Base-by-base conservation (phyloP, 192 early-diverging fungal species). In the Coemansia guatemalensis region DNA sequence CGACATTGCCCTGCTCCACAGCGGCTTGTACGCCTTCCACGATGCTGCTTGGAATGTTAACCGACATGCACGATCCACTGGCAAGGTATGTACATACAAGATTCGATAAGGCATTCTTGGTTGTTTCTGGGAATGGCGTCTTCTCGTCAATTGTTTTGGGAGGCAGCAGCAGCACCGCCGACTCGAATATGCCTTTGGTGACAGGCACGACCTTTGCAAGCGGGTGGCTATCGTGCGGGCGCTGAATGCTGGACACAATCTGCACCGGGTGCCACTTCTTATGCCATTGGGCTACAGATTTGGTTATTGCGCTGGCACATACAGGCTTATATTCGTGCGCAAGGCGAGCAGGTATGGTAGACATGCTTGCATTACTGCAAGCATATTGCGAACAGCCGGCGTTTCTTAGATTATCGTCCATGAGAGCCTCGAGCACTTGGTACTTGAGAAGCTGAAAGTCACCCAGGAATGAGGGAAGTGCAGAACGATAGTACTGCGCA, bases 151-250 rank as follows among this genome's bases (percentile, higher is more conserved):
- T 29, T 22, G 63, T 18, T 25, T 26, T 32, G 2, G 54, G 51
- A 8, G 75, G 69, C 51, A 78, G 64, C 9, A 69, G 47, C 18
- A 65, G 48, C 59, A 69, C 58, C 14, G 70, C 67, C 25, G 75
- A 78, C 35, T 78, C 75, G n/a, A 69, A 50, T 51, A 78, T 73
- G 14, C 75, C 75, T 11, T 65, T 68, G 48, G 70, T 73, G n/a
- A 78, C 53, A 23, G 75, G 75, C 22, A 58, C 60, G 14, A 48
- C 23, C 21, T 54, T 18, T 1, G 65, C 55, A 22, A 71, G 47
- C 1, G 68, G 65, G 25, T 68, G 64, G 56, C 32, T 55, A 30
- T 68, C 67, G 12, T 59, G 60, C 2, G 55, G 35, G 24, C 39
- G 53, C 29, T 53, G 63, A 3, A 55, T 55, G 18, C 56, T 35